Evolutionary conservation across 805 yeast genomes (phyloP), one percentile per base, ranked within the genome.

Genomic region (Candida chauliodis): DNA sequence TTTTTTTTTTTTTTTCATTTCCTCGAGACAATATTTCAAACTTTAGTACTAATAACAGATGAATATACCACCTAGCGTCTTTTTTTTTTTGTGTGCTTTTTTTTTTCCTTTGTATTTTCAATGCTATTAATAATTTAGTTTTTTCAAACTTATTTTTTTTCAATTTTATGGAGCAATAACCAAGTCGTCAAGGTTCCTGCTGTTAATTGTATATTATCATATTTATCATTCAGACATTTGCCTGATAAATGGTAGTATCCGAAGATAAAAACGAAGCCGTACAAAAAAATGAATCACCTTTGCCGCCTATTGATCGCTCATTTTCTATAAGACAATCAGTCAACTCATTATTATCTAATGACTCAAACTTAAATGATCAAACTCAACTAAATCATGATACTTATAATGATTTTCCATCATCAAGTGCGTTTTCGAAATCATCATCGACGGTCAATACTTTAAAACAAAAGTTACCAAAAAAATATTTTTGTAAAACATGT

Each of bases 401-500:
- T 14, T 11, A 25, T 5, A 25, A 25, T 25, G 28, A 15, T n/a
- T 11, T 5, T 8, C 28, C 10, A n/a, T 5, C 28, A 10, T 25
- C 28, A 5, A 24, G 16, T 14, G 23, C 28, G 5, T 13, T 24
- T 3, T 11, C 23, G 5, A 30, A 22, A 30, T 3, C 18, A 36
- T 17, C 34, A 29, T 25, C 30, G 9, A 11, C 37, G 7, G 17
- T 9, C 4, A 13, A 15, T 14, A 19, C 21, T 18, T 14, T 22
- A 20, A 44, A 42, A 17, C 33, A 29, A 19, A 35, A 38, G 16
- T 24, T 48, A 22, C 48, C 49, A 3, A 70, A 63, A 43, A 59
- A 55, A 36, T 77, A 67, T 47, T 59, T 58, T 14, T 84, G 93
- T 53, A 66, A 73, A 13, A 68, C 72, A 7, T 84, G 93, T 52